These are phyloP conservation scores for Capronia epimyces DNA, from an alignment of 2,329 filamentous ascomycete species.

Conservation along the genomic window DNA sequence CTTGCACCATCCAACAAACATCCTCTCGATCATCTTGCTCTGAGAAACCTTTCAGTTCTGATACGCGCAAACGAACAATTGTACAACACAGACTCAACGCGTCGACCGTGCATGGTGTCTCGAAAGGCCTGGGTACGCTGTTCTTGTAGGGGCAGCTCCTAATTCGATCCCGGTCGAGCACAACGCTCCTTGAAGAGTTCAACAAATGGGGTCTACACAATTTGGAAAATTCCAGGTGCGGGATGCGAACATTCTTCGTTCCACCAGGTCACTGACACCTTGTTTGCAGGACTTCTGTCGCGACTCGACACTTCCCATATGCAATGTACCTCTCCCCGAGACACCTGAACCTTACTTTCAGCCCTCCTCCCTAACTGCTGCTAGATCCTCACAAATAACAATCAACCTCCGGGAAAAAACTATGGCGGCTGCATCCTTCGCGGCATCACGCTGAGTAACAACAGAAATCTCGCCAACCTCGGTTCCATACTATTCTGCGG, in stretches of 20 bases:
- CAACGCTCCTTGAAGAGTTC: conserved; percentile 9
- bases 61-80: not conserved
- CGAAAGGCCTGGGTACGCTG: conserved; percentile 10
- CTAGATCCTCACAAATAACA: conserved; percentile 59
- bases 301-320: conserved; percentile 75
- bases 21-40: not conserved
- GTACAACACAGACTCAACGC: not conserved
- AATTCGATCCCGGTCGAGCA: not conserved
- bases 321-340: conserved; percentile 62
- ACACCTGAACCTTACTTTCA: not conserved
- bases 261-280: conserved; percentile 23
- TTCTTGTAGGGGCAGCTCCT: not conserved
- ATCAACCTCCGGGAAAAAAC: conserved; percentile 55
- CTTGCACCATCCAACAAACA: not conserved
- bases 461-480: conserved; percentile 69
- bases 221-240: conserved; percentile 55
- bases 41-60: not conserved
- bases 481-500: conserved; percentile 84
- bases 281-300: conserved; percentile 66
- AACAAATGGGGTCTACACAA: conserved; percentile 48
- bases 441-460: conserved; percentile 67
- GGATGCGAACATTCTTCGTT: conserved; percentile 23
- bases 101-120: conserved; percentile 4
- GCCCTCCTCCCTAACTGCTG: conserved; percentile 18
- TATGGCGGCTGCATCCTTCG: conserved; percentile 62